Percentiles rank a stretch among this genome's conserved stretches.
These are phyloP conservation scores for Bertia moriformis DNA, from an alignment of 2,329 filamentous ascomycete species.

Conservation along the genomic window DNA sequence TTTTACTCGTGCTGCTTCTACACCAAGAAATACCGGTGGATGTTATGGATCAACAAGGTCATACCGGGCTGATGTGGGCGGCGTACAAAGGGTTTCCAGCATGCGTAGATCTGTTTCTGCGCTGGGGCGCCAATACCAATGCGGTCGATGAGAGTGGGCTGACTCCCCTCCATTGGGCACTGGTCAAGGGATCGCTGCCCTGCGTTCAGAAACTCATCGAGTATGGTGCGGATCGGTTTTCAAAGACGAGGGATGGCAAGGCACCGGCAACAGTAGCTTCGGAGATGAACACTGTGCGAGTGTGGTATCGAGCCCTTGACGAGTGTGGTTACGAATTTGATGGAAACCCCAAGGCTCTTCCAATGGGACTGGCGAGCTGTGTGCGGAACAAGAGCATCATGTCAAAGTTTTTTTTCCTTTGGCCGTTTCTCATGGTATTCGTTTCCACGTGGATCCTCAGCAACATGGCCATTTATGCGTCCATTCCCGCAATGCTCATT, in stretches of 20 bases:
- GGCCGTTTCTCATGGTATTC: conserved; percentile 68
- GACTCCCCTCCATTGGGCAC: conserved; percentile 86
- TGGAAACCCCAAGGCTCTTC: conserved; percentile 50
- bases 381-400: conserved; percentile 68
- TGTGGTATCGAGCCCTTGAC: conserved; percentile 70
- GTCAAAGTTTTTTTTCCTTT: conserved; percentile 76
- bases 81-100: conserved; percentile 92
- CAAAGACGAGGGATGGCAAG: conserved; percentile 78
- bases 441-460: conserved; percentile 58
- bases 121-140: conserved; percentile 91
- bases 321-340: conserved; percentile 75
- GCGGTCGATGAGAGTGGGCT: conserved; percentile 83
- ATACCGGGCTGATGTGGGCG: conserved; percentile 96
- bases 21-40: conserved; percentile 95
- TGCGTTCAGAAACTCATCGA: conserved; percentile 91
- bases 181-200: conserved; percentile 79
- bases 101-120: conserved; percentile 79
- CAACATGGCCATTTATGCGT: conserved; percentile 58
- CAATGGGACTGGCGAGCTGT: conserved; percentile 49
- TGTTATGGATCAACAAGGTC: conserved; percentile 73
- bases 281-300: conserved; percentile 73
- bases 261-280: conserved; percentile 71
- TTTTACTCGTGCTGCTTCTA: conserved; percentile 73
- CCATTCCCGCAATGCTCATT: conserved; percentile 56
- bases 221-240: conserved; percentile 87